A percentile compares a stretch with the other conserved stretches of the same genome.
These are phyloP conservation scores for Marchantia paleacea DNA, from an alignment of 225 moss, liverwort and hornwort species.

Conservation along the genomic window DNA sequence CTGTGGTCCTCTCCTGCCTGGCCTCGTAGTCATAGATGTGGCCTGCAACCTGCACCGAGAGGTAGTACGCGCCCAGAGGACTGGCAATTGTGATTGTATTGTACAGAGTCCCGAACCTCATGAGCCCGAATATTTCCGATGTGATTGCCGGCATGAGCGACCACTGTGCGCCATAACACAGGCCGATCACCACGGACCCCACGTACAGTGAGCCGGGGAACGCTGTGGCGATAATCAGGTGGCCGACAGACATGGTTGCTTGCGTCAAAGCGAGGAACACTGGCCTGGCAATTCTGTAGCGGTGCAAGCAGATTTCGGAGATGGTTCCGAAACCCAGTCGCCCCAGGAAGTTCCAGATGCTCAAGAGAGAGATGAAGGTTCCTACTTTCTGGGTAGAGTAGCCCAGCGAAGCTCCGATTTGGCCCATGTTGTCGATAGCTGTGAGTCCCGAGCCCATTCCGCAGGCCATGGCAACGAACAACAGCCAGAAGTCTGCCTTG, in stretches of 20 bases:
- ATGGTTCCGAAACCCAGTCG: slow-evolving; percentile 56
- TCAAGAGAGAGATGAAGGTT: slow-evolving; percentile 55
- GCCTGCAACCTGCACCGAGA: slow-evolving; percentile 61
- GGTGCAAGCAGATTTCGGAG: slow-evolving; percentile 47
- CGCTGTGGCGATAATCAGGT: slow-evolving; percentile 48
- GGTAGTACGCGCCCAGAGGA: slow-evolving; percentile 53
- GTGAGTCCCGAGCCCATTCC: slow-evolving; percentile 66
- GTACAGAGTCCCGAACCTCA: slow-evolving; percentile 58
- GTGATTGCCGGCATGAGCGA: slow-evolving; percentile 76
- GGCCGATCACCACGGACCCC: slow-evolving; percentile 52
- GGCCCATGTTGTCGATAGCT: slow-evolving; percentile 66
- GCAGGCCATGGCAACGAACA: slow-evolving; percentile 54
- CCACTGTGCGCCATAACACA: slow-evolving; percentile 76
- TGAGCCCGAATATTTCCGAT: slow-evolving; percentile 63
- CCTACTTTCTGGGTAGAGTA: slow-evolving; percentile 37
- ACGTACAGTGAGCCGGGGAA: slow-evolving; percentile 51
- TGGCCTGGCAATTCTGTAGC: slow-evolving; percentile 49
- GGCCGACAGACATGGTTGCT: slow-evolving; percentile 57
- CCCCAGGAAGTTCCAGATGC: slow-evolving; percentile 81
- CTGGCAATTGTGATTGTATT: slow-evolving; percentile 63
- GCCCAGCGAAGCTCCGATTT: slow-evolving; percentile 58
- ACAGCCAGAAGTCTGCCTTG: slow-evolving; percentile 64
- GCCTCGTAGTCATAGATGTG: slow-evolving; percentile 58
- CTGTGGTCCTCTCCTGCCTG: slow-evolving; percentile 27
- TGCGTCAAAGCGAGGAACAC: slow-evolving; percentile 39